A percentile compares a stretch with the other conserved stretches of the same genome.
Evolutionary conservation across 129 eudicot genomes (phyloP).

Genomic region (Sambucus nigra): DNA sequence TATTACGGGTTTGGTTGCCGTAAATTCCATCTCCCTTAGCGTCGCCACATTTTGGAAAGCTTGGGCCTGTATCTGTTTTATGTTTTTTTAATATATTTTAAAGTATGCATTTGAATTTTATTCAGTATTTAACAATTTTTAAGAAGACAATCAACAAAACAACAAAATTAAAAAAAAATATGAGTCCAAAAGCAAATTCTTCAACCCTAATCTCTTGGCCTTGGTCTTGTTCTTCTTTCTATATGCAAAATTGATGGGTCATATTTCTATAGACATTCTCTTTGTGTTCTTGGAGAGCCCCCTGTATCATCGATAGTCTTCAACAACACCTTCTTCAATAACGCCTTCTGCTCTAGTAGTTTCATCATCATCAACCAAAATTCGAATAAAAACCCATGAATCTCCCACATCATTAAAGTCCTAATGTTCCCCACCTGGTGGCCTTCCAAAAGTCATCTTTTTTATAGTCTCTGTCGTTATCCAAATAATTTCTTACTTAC

Average conservation of each 20-base stretch:
- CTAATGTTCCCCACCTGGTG: slow-evolving; percentile 91
- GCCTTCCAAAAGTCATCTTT: slow-evolving; percentile 84
- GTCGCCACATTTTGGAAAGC: too few species aligned
- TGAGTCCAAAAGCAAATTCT: neutral
- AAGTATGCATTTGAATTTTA: too few species aligned
- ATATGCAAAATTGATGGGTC: slow-evolving; percentile 38
- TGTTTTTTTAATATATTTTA: too few species aligned
- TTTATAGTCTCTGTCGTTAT: slow-evolving; percentile 36
- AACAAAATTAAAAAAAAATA: too few species aligned
- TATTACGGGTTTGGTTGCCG: too few species aligned
- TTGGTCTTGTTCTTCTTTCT: slow-evolving; percentile 56
- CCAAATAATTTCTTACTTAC: slow-evolving; percentile 49
- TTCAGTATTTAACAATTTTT: too few species aligned
- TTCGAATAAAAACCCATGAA: slow-evolving; percentile 65
- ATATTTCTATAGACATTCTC: slow-evolving; percentile 69
- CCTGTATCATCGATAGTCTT: slow-evolving; percentile 36
- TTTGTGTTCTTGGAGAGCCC: slow-evolving; percentile 60
- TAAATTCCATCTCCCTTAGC: too few species aligned
- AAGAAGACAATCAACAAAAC: too few species aligned
- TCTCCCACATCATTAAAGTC: slow-evolving; percentile 85
- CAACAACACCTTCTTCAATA: slow-evolving; percentile 19
- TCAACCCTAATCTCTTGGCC: slow-evolving; percentile 19
- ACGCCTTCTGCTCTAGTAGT: slow-evolving; percentile 31
- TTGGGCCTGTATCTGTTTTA: too few species aligned
- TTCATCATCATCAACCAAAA: slow-evolving; percentile 34